phyloP scores from a whole-genome alignment of 768 basidiomycete species.

The Tricholoma hemisulphureum region DNA sequence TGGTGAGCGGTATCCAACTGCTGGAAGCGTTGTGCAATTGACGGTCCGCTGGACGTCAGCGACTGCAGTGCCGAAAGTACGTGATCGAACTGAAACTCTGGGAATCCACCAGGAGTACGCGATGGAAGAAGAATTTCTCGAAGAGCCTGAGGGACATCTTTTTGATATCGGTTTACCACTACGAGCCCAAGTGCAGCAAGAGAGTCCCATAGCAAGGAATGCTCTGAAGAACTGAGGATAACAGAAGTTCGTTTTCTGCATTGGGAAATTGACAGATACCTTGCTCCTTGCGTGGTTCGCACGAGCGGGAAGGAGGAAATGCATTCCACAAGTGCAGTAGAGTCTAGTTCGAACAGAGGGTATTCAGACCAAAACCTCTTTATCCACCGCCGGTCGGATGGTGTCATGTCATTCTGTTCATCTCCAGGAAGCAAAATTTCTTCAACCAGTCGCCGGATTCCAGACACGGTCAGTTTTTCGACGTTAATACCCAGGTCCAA shows the following conservation, averaged over 20 bases:
- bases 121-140: constrained; percentile 12
- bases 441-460: constrained; percentile 16
- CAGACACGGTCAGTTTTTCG: constrained; percentile 8
- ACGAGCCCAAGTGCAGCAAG: constrained; percentile 24
- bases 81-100: constrained; percentile 10
- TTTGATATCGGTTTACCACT: constrained; percentile 18
- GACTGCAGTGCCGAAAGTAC: constrained; percentile 14
- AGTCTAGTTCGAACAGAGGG: constrained; percentile 4
- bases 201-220: constrained; percentile 14
- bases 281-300: constrained; percentile 21
- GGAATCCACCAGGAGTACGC: constrained; percentile 8
- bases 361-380: constrained; percentile 32
- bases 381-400: constrained; percentile 23
- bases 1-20: constrained; percentile 17
- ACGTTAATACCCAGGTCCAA: constrained; percentile 28
- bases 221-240: constrained; percentile 16
- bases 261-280: constrained; percentile 32
- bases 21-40: constrained; percentile 8
- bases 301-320: constrained; percentile 34
- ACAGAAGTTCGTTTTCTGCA: constrained; percentile 26
- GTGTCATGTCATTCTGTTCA: neutral
- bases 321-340: constrained; percentile 1
- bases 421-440: neutral
- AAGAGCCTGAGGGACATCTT: constrained; percentile 18
- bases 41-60: neutral